These are phyloP conservation scores for Monosporascus sp. DNA, from an alignment of 2,329 filamentous ascomycete genomes.

Conservation along the genomic window DNA sequence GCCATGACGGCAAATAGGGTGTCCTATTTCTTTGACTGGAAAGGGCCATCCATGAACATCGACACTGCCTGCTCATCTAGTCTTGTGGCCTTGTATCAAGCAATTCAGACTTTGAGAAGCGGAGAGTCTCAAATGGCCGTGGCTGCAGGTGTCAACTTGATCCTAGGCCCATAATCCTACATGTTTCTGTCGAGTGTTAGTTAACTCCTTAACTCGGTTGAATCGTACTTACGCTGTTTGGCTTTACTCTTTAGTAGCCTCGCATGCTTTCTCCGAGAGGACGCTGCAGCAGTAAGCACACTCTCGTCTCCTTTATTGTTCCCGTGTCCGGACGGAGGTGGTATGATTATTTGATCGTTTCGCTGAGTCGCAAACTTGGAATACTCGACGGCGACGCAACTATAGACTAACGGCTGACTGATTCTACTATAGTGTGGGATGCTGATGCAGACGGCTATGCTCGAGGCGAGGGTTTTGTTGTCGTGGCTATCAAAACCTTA, in stretches of 20 bases:
- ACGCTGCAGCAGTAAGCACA: slow-evolving; percentile 12
- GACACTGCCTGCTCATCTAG: slow-evolving; percentile 56
- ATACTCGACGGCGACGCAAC: too few species aligned
- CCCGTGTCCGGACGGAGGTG: too few species aligned
- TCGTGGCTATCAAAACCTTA: slow-evolving; percentile 41
- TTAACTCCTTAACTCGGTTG: too few species aligned
- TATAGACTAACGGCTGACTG: too few species aligned
- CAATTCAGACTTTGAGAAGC: slow-evolving; percentile 41
- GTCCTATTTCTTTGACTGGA: slow-evolving; percentile 49
- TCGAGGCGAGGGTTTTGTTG: slow-evolving; percentile 45
- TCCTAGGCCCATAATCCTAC: slow-evolving; percentile 16
- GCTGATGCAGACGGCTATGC: slow-evolving; percentile 43
- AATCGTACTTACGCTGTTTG: too few species aligned
- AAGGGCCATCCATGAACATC: slow-evolving; percentile 50
- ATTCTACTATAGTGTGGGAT: slow-evolving; percentile 30
- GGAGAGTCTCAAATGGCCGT: slow-evolving; percentile 36
- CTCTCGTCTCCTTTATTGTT: too few species aligned
- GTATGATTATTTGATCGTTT: too few species aligned
- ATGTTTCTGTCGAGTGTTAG: not conserved
- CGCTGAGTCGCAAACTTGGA: too few species aligned
- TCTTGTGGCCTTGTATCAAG: slow-evolving; percentile 48
- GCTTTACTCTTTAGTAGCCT: slow-evolving; percentile 4
- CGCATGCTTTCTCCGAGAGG: slow-evolving; percentile 33
- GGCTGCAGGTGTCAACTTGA: slow-evolving; percentile 25
- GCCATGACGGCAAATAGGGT: slow-evolving; percentile 51